Evolutionary conservation across 2,329 filamentous ascomycete species (phyloP).

Genomic region (Phoma sp.): DNA sequence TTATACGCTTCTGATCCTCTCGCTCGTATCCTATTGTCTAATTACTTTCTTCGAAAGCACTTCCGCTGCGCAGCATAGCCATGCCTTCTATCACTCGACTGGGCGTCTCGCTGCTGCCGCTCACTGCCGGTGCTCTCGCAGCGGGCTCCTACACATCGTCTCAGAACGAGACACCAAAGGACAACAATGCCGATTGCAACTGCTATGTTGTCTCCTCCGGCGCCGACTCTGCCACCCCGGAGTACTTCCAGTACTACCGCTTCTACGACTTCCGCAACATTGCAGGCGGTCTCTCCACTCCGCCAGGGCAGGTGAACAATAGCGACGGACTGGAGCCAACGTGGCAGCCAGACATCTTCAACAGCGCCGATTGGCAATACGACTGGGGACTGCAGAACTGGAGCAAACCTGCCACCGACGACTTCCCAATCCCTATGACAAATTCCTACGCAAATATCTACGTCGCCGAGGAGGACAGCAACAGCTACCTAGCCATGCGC

Average conservation of each 20-base stretch:
- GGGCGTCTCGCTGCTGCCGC: conserved; percentile 32
- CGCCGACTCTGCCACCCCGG: conserved; percentile 42
- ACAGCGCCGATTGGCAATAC: conserved; percentile 44
- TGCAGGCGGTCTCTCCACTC: conserved; percentile 30
- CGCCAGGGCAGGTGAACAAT: conserved; percentile 35
- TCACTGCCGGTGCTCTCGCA: conserved; percentile 33
- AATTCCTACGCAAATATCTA: conserved; percentile 57
- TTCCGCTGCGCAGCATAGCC: not conserved
- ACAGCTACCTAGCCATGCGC: conserved; percentile 55
- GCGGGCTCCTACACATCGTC: conserved; percentile 35
- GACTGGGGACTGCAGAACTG: conserved; percentile 54
- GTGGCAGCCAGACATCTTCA: conserved; percentile 48
- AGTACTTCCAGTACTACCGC: conserved; percentile 58
- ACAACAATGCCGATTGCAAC: conserved; percentile 50
- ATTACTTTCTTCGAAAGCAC: not conserved
- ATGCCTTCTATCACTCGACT: conserved; percentile 29
- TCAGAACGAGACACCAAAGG: conserved; percentile 37
- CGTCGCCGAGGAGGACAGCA: conserved; percentile 44
- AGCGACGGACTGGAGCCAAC: conserved; percentile 26
- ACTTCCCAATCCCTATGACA: conserved; percentile 51
- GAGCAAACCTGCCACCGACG: conserved; percentile 47
- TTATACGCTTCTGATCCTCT: conserved; percentile 5
- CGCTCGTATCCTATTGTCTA: conserved; percentile 10
- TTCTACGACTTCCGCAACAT: conserved; percentile 60
- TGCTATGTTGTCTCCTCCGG: conserved; percentile 56